phyloP scores from a whole-genome alignment of 257 asterid species.

The Euphrasia confusa region DNA sequence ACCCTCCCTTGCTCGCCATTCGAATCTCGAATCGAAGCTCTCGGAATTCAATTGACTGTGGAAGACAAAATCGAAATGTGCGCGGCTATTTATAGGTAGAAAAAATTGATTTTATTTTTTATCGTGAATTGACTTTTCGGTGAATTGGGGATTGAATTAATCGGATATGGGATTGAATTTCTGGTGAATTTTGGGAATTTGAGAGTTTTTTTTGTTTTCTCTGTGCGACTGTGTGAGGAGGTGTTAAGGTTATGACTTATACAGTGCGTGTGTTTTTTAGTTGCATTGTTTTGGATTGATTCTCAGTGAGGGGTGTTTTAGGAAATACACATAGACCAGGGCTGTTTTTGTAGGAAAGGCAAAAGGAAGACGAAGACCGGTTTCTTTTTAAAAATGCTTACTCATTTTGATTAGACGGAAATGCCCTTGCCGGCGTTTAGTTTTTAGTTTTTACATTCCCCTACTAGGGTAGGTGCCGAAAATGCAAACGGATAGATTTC shows the following conservation, averaged over 20 bases:
- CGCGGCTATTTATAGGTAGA: slow-evolving; percentile 25
- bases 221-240: slow-evolving; percentile 24
- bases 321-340: slow-evolving; percentile 2
- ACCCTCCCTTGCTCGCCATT: slow-evolving; percentile 71
- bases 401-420: slow-evolving; percentile 10
- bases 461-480: slow-evolving; percentile 25
- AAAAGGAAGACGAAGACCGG: slow-evolving; percentile 18
- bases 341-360: slow-evolving; percentile 19
- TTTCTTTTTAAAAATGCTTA: background rate
- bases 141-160: slow-evolving; percentile 24
- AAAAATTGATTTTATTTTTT: background rate
- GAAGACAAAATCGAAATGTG: slow-evolving; percentile 15
- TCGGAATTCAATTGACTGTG: slow-evolving; percentile 16
- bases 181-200: slow-evolving; percentile 22
- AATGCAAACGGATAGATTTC: background rate
- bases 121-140: background rate
- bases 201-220: slow-evolving; percentile 24
- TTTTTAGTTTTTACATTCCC: background rate
- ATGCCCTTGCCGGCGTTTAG: slow-evolving; percentile 21
- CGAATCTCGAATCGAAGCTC: background rate
- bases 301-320: slow-evolving; percentile 27
- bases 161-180: slow-evolving; percentile 31
- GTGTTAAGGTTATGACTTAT: slow-evolving; percentile 31
- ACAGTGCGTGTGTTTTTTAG: slow-evolving; percentile 8
- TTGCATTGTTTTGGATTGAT: slow-evolving; percentile 26